These are phyloP conservation scores for Knufia petricola DNA, from an alignment of 2,329 filamentous ascomycete genomes.

Conservation along the genomic window DNA sequence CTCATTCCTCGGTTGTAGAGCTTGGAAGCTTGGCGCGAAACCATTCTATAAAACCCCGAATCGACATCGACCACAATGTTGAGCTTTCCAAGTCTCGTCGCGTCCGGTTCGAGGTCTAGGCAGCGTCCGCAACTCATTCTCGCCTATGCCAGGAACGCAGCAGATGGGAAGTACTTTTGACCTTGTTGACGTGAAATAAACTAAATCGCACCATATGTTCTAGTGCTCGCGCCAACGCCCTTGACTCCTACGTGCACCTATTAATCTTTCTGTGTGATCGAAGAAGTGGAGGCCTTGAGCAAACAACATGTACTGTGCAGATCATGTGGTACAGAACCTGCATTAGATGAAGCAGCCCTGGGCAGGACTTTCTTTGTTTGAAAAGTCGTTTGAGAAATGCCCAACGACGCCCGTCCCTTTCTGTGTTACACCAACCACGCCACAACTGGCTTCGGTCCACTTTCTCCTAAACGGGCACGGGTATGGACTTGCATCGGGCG, in stretches of 20 bases:
- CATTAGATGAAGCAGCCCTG: not conserved
- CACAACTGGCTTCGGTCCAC: not conserved
- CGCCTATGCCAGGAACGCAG: no score
- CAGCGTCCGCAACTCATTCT: not conserved
- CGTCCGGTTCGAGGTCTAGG: no score
- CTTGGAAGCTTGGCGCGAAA: no score
- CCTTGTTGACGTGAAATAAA: no score
- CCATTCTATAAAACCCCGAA: no score
- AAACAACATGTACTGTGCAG: constrained; percentile 5
- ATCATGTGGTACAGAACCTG: constrained; percentile 1
- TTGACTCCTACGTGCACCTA: not conserved
- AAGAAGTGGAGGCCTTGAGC: not conserved
- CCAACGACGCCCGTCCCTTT: constrained; percentile 1
- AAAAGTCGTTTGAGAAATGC: not conserved
- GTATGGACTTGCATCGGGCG: not conserved
- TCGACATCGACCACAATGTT: no score
- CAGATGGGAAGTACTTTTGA: no score
- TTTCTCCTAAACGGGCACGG: not conserved
- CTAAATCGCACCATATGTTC: no score
- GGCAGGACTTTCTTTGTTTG: constrained; percentile 9
- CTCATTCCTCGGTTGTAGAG: no score
- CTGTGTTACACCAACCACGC: constrained; percentile 5
- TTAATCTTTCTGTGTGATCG: not conserved
- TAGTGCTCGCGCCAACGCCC: no score
- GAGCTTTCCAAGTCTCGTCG: no score